phyloP scores from a whole-genome alignment of 257 asterid species.

The Solanum chaucha region DNA sequence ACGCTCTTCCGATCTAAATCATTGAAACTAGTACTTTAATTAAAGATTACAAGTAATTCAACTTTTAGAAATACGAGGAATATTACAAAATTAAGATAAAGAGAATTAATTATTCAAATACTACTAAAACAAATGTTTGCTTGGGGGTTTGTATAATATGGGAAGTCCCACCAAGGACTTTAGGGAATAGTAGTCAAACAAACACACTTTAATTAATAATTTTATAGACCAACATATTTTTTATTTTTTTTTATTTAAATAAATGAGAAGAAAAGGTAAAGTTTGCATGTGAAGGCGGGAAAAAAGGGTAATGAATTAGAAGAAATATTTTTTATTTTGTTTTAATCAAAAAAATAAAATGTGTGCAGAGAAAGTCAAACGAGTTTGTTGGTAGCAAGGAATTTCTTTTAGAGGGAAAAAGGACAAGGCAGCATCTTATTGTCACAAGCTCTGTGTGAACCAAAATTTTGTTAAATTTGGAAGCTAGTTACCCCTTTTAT shows the following conservation, averaged over 20 bases:
- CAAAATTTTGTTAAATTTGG: not conserved
- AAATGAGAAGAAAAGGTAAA: not conserved
- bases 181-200: not conserved
- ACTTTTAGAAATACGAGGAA: not conserved
- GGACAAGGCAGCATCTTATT: slow-evolving; percentile 16
- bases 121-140: not conserved
- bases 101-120: not conserved
- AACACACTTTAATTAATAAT: slow-evolving; percentile 1
- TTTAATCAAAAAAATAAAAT: not conserved
- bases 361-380: slow-evolving; percentile 8
- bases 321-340: not conserved
- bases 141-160: not conserved
- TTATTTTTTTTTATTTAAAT: not conserved
- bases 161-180: slow-evolving; percentile 14
- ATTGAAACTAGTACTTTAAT: not conserved
- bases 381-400: slow-evolving; percentile 10
- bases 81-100: not conserved
- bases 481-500: not conserved
- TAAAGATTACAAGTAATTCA: not conserved
- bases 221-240: not conserved
- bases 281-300: slow-evolving; percentile 19
- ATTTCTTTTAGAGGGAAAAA: not conserved
- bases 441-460: slow-evolving; percentile 16
- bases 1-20: no score
- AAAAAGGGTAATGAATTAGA: not conserved